Evolutionary conservation across 1,284 basidiomycete genomes (phyloP).

Genomic region (Apiotrichum porosum): DNA sequence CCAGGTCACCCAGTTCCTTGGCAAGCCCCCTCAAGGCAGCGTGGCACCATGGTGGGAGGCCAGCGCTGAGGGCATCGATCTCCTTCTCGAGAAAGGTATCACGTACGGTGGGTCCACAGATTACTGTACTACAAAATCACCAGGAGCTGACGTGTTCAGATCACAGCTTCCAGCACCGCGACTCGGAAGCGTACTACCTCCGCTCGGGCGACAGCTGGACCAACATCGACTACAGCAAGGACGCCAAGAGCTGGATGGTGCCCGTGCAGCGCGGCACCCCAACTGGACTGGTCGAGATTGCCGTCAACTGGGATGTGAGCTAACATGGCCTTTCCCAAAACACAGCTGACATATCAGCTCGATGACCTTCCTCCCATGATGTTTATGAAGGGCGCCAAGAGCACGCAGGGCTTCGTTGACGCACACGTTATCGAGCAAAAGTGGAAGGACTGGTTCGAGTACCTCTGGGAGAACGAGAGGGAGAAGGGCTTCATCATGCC

Average conservation of each 20-base stretch:
- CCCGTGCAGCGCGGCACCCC: conserved; percentile 61
- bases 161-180: conserved; percentile 57
- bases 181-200: conserved; percentile 66
- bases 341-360: conserved; percentile 12
- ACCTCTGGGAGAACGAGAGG: conserved; percentile 53
- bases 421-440: conserved; percentile 63
- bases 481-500: conserved; percentile 59
- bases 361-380: conserved; percentile 68
- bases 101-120: conserved; percentile 57
- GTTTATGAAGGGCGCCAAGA: conserved; percentile 63
- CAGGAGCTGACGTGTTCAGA: conserved; percentile 17
- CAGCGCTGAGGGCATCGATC: conserved; percentile 62
- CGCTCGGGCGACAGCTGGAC: conserved; percentile 67
- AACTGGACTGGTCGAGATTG: conserved; percentile 68
- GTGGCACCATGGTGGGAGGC: conserved; percentile 79
- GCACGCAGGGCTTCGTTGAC: conserved; percentile 71
- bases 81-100: conserved; percentile 68
- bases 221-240: conserved; percentile 63
- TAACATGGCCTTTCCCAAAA: no score
- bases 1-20: conserved; percentile 64
- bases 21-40: conserved; percentile 60
- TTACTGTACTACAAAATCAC: background rate
- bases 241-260: conserved; percentile 69
- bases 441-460: conserved; percentile 71
- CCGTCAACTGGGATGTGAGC: conserved; percentile 59